phyloP scores from a whole-genome alignment of 2,329 filamentous ascomycete species.

The Periconia macrospinosa region DNA sequence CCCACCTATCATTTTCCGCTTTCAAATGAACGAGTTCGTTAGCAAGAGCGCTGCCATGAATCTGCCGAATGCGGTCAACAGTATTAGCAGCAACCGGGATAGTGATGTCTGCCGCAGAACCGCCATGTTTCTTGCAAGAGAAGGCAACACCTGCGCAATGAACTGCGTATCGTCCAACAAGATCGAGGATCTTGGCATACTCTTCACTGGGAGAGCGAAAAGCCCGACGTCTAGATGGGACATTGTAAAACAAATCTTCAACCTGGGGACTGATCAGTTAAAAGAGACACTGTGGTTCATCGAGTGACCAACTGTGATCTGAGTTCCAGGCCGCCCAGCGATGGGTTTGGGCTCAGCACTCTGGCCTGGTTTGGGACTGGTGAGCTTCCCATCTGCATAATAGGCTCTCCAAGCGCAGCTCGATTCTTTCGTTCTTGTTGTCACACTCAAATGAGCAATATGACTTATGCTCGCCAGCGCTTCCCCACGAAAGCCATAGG shows the following conservation, averaged over 20 bases:
- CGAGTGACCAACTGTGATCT: constrained; percentile 70
- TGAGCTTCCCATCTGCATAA: constrained; percentile 80
- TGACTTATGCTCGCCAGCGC: constrained; percentile 97
- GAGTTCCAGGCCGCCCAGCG: constrained; percentile 85
- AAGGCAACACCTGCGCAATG: constrained; percentile 92
- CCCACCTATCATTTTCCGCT: constrained; percentile 73
- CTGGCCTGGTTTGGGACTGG: constrained; percentile 84
- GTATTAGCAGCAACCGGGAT: constrained; percentile 73
- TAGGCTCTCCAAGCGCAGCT: constrained; percentile 87
- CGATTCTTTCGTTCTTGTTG: constrained; percentile 87
- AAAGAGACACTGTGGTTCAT: neutral
- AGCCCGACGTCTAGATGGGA: constrained; percentile 82
- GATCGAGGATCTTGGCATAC: constrained; percentile 95
- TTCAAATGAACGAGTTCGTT: constrained; percentile 83
- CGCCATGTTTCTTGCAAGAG: constrained; percentile 94
- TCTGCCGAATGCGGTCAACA: constrained; percentile 84
- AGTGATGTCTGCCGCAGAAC: constrained; percentile 77
- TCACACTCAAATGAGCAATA: constrained; percentile 93
- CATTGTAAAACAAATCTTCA: constrained; percentile 96
- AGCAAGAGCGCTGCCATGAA: constrained; percentile 80
- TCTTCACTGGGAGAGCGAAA: constrained; percentile 93
- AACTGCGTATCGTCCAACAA: constrained; percentile 89
- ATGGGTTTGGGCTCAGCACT: constrained; percentile 81
- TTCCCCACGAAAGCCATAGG: constrained; percentile 97
- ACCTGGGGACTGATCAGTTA: constrained; percentile 52